Conservation (phyloP, 805 yeast genomes). For the Saccharomycopsis amapae region DNA sequence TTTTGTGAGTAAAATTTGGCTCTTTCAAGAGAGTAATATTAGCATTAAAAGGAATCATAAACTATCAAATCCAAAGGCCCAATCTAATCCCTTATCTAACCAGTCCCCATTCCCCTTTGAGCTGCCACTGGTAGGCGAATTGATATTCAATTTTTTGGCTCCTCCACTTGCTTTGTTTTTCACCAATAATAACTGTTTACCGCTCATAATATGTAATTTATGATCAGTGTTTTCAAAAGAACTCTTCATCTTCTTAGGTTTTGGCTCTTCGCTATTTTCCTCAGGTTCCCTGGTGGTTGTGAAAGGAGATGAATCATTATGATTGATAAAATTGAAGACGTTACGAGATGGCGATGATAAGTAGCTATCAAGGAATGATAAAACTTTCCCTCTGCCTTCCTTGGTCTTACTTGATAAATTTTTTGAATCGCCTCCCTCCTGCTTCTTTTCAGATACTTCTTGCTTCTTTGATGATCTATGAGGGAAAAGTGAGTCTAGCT, state of each 20-base stretch:
- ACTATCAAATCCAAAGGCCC: conserved; percentile 20
- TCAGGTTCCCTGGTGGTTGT: neutral
- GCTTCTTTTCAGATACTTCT: neutral
- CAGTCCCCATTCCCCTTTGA: neutral
- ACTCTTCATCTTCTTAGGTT: neutral
- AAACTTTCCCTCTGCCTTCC: too few species aligned
- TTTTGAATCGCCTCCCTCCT: neutral
- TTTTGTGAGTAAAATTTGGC: too few species aligned
- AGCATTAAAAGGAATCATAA: conserved; percentile 4
- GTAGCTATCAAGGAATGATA: too few species aligned
- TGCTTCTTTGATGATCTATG: neutral
- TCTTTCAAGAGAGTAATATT: neutral
- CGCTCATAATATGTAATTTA: conserved; percentile 9
- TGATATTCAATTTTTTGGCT: conserved; percentile 7
- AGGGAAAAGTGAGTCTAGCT: too few species aligned
- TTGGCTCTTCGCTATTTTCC: too few species aligned
- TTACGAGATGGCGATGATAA: neutral
- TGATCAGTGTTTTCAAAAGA: neutral
- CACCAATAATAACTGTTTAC: conserved; percentile 14
- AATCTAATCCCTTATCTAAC: conserved; percentile 14
- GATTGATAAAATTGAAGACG: neutral
- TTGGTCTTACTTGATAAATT: conserved; percentile 1
- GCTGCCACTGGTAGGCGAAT: neutral
- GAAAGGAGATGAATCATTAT: neutral
- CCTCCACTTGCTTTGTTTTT: conserved; percentile 9